Base-by-base conservation (phyloP, 192 early-diverging fungal species). In the Gorgonomyces haynaldii region DNA sequence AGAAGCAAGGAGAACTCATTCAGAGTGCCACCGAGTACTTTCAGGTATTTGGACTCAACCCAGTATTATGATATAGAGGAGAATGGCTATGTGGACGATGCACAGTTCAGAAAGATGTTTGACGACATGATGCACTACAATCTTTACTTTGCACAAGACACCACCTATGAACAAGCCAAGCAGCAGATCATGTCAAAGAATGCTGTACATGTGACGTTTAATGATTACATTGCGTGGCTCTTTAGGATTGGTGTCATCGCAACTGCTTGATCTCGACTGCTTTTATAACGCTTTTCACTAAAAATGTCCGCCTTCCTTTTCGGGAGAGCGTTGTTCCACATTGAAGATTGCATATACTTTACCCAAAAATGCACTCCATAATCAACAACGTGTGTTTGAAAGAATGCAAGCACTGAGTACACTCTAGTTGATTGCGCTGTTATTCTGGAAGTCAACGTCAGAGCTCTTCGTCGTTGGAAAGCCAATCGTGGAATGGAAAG, bases 221-320 rank as follows among this genome's bases (percentile, higher is more conserved):
- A 53, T 34, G 51, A 53, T 25, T 53, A 43, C 31, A 53, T 53
- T 25, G 17, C 29, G 1, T 53, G 51, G 51, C 38, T 53, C 1
- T 12, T 53, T 4, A 7, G 40, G 2, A 53, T 42, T 23, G 41
- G 41, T 12, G 7, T 7, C 42, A 43, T 43, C 42, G 21, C 32
- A n/a, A n/a, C n/a, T n/a, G n/a, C n/a, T n/a, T n/a, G n/a, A n/a
- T n/a, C n/a, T n/a, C n/a, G n/a, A n/a, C n/a, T n/a, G n/a, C n/a
- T n/a, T n/a, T n/a, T n/a, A n/a, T n/a, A n/a, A n/a, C n/a, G n/a
- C n/a, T n/a, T n/a, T n/a, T n/a, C n/a, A n/a, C n/a, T n/a, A n/a
- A n/a, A n/a, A n/a, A n/a, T n/a, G n/a, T n/a, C n/a, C n/a, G n/a
- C n/a, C n/a, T n/a, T n/a, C n/a, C n/a, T n/a, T n/a, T n/a, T n/a